Percentiles rank a stretch among this genome's conserved stretches.
Conservation (phyloP, 805 yeast genomes). For the Yarrowia deformans region DNA sequence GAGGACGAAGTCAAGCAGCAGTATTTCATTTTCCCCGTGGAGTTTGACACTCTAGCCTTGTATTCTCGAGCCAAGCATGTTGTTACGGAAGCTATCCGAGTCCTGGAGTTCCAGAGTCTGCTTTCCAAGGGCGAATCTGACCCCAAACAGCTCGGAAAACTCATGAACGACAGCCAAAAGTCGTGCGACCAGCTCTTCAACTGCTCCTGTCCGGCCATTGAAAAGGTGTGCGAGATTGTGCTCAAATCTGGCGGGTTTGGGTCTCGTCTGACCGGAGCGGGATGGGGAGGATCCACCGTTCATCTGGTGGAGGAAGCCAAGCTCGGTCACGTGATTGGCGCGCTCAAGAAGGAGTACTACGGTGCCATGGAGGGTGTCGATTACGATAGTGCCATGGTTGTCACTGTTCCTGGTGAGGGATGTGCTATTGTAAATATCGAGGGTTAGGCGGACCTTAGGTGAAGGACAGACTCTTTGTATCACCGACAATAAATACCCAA, state of each 20-base stretch:
- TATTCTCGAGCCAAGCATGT: constrained; percentile 69
- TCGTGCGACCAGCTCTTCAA: constrained; percentile 59
- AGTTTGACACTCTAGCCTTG: constrained; percentile 62
- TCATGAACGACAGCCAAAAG: constrained; percentile 66
- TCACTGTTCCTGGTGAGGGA: constrained; percentile 26
- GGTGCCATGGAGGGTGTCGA: background rate
- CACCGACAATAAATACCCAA: no score
- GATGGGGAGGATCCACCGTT: constrained; percentile 79
- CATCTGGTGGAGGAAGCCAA: constrained; percentile 61
- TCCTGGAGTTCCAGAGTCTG: constrained; percentile 54
- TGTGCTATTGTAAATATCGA: constrained; percentile 4
- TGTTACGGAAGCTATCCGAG: constrained; percentile 66
- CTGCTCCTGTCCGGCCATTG: constrained; percentile 64
- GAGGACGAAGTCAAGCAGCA: constrained; percentile 55
- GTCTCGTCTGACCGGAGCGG: constrained; percentile 79
- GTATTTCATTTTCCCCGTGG: constrained; percentile 64
- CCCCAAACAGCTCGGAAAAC: constrained; percentile 57
- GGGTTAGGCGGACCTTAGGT: no score
- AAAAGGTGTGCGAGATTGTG: constrained; percentile 63
- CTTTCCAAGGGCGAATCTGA: constrained; percentile 49
- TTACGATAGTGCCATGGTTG: constrained; percentile 26
- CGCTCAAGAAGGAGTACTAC: constrained; percentile 60
- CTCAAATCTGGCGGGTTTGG: constrained; percentile 64
- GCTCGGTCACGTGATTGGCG: constrained; percentile 52
- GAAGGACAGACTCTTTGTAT: no score